Base-by-base conservation (phyloP, 1,284 basidiomycete species). In the Moniliophthora roreri region DNA sequence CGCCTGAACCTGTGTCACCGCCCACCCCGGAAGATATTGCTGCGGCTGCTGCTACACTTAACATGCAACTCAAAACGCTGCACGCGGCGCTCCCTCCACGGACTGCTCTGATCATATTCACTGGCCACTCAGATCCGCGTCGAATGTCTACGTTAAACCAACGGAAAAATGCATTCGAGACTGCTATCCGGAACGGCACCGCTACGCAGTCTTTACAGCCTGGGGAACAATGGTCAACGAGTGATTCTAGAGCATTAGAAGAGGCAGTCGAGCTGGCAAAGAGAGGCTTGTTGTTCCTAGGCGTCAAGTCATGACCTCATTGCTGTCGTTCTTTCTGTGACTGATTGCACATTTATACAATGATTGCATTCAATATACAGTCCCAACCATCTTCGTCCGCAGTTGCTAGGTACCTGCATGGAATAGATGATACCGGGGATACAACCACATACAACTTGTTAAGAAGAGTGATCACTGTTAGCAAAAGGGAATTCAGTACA, bases 61-160 rank as follows among this genome's bases (percentile, higher is more conserved):
- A 94, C 66, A 63, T 60, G 0, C 84, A 84, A 3, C 77, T 97
- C 1, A 67, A 71, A 36, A 64, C 71, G 3, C 71, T 97, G 0
- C 85, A 94, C 63, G 72, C 77, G 0, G 68, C 84, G 0, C 79
- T 97, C 0, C 92, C 93, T 0, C 66, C 84, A 6, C 83, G 87
- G 23, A 91, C 93, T 0, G 93, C 93, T 0, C 67, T 97, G 10
- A 72, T 96, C 39, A 74, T 97, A 42, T 85, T 96, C 63, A 91
- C 89, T 0, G 94, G 94, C 0, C 92, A 96, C 64, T 83, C 85
- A 1, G 91, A 95, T 64, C 93, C 95, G 0, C 80, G 91, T 0
- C 73, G 69, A 1, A 93, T 95, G 89, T 74, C 86, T 1, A 66
- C 76, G 21, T 72, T 96, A 18, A 85, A 84, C 54, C 78, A 79